These are phyloP conservation scores for Physcomitrium patens DNA, from an alignment of 225 moss, liverwort and hornwort species.

Conservation along the genomic window DNA sequence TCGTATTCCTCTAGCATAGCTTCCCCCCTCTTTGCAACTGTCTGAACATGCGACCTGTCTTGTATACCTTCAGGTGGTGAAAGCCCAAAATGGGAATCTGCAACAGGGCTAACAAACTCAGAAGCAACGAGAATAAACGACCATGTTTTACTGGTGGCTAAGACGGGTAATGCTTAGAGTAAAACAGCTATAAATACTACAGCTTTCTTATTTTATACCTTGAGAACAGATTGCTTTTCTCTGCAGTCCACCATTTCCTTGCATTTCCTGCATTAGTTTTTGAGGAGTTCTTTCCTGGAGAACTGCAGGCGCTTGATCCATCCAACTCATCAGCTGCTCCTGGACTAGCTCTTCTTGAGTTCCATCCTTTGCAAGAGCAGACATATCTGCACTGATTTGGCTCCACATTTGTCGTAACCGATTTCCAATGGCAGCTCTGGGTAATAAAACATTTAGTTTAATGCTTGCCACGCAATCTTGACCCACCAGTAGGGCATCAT, in stretches of 20 bases:
- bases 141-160: too few relatives aligned
- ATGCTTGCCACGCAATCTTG: neutral
- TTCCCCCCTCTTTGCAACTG: neutral
- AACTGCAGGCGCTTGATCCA: conserved; percentile 49
- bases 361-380: conserved; percentile 50
- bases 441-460: conserved; percentile 8
- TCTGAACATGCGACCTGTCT: conserved; percentile 21
- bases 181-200: too few relatives aligned
- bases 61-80: conserved; percentile 16
- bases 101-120: neutral
- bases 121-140: too few relatives aligned
- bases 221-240: too few relatives aligned
- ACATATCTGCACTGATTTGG: conserved; percentile 68
- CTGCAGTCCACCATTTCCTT: neutral
- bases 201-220: too few relatives aligned
- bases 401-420: conserved; percentile 66
- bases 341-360: conserved; percentile 40
- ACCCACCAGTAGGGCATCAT: neutral
- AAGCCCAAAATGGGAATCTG: conserved; percentile 22
- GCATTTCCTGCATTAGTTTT: neutral
- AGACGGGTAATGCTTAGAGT: too few relatives aligned
- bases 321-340: conserved; percentile 54
- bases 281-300: conserved; percentile 37
- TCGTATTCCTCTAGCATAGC: too few relatives aligned
- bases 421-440: conserved; percentile 60